phyloP scores from a whole-genome alignment of 2,329 filamentous ascomycete genomes.

The Zasmidium cellare region DNA sequence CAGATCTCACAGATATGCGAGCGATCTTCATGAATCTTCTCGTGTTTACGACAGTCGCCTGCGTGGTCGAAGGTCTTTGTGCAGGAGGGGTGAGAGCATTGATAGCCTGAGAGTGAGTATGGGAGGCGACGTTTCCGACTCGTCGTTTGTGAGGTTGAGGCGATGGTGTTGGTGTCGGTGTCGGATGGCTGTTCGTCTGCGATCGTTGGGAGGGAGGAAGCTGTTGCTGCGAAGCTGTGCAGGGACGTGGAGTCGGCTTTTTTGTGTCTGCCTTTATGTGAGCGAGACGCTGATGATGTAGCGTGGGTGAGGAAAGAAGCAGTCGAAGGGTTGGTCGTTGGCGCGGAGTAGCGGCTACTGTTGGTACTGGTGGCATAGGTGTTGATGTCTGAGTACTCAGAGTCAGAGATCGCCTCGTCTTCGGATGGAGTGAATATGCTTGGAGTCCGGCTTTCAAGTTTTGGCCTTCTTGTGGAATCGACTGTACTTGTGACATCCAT shows the following conservation, averaged over 20 bases:
- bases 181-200: neutral
- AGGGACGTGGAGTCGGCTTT: neutral
- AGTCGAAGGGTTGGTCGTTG: neutral
- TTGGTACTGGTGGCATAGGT: neutral
- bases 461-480: neutral
- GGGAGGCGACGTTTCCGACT: neutral
- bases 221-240: neutral
- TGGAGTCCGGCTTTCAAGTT: neutral
- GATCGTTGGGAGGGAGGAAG: too few species aligned
- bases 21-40: neutral
- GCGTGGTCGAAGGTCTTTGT: neutral
- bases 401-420: neutral
- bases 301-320: neutral
- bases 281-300: neutral
- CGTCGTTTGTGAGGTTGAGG: neutral
- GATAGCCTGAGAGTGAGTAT: neutral
- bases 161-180: neutral
- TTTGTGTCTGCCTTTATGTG: neutral
- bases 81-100: neutral
- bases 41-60: constrained; percentile 4
- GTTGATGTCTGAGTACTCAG: neutral
- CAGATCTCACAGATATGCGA: neutral
- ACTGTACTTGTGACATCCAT: neutral
- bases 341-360: neutral
- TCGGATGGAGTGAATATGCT: neutral